Conservation (phyloP, 257 asterid species). For the Capsicum baccatum region DNA sequence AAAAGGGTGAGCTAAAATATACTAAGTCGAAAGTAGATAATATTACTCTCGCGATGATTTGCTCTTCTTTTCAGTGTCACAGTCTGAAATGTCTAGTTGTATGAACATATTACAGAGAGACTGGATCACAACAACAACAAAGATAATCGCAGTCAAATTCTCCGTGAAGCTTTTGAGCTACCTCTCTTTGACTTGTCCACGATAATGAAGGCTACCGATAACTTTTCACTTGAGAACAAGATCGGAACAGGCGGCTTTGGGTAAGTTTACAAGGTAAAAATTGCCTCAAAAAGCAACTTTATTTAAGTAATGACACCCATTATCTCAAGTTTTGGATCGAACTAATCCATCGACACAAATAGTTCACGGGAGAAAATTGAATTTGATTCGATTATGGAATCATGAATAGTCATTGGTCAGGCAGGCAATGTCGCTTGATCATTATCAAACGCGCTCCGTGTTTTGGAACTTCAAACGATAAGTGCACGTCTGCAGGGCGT, state of each 20-base stretch:
- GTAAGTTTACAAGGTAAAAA: slow-evolving; percentile 43
- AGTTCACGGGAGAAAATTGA: background rate
- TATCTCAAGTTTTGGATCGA: background rate
- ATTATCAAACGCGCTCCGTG: background rate
- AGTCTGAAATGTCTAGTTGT: background rate
- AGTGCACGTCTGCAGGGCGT: slow-evolving; percentile 33
- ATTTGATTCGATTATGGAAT: background rate
- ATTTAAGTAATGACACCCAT: background rate
- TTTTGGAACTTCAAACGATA: background rate
- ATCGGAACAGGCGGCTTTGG: slow-evolving; percentile 48
- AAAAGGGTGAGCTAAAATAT: slow-evolving; percentile 6
- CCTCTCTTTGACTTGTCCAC: slow-evolving; percentile 40
- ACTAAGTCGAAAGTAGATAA: background rate
- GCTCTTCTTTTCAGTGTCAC: background rate
- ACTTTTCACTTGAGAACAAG: slow-evolving; percentile 40
- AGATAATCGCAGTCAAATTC: background rate
- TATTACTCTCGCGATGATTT: background rate
- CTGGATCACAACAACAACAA: background rate
- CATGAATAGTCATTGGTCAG: too few species aligned
- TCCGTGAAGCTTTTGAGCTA: slow-evolving; percentile 29
- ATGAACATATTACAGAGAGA: background rate
- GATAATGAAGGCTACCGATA: slow-evolving; percentile 37
- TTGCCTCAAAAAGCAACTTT: background rate
- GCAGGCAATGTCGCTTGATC: background rate
- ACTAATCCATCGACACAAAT: background rate